Base-by-base conservation (phyloP, 164 flowering plant genomes). In the Vitis riparia region DNA sequence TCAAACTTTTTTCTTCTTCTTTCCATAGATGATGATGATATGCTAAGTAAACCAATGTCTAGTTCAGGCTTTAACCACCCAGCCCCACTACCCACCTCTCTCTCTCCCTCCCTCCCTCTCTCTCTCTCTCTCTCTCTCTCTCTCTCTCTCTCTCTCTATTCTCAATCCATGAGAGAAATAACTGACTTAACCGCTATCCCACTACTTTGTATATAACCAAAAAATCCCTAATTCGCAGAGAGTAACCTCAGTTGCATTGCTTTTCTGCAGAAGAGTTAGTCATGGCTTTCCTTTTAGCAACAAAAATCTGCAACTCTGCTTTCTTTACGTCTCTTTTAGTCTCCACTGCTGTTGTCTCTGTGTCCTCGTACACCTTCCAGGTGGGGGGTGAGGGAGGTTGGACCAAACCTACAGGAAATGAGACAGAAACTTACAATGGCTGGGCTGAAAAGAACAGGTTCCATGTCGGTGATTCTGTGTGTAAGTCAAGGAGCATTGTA, bases 381-480 rank as follows among this genome's bases (percentile, higher is more conserved):
- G 85, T 89, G n/a, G 93, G 93, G 0, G 88, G 83, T 16, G 55
- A 77, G 0, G 61, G 13, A 47, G 91, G 87, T 8, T 89, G 91
- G 93, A 70, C 52, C 27, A 69, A 62, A 50, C 89, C 93, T 7
- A 68, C 77, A 3, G 81, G 78, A 10, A 80, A 81, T 17, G 81
- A 80, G 59, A 63, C 85, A 0, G 76, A 80, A 27, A 63, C 76
- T 1, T 87, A 84, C 77, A 74, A 84, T 30, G 76, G 81, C 7
- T 88, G 91, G 91, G 89, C 91, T 2, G 17, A 70, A 2, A 71
- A 55, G n/a, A 84, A 75, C 80, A 62, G 93, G 58, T 89, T 89
- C 71, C 93, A 82, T 29, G 67, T 85, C 15, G 87, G 89, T 16
- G 93, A 89, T 52, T 70, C 86, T 62, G 51, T 89, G 13, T 75